phyloP scores from a whole-genome alignment of 2,329 filamentous ascomycete species.

The Aspergillus puulaauensis region DNA sequence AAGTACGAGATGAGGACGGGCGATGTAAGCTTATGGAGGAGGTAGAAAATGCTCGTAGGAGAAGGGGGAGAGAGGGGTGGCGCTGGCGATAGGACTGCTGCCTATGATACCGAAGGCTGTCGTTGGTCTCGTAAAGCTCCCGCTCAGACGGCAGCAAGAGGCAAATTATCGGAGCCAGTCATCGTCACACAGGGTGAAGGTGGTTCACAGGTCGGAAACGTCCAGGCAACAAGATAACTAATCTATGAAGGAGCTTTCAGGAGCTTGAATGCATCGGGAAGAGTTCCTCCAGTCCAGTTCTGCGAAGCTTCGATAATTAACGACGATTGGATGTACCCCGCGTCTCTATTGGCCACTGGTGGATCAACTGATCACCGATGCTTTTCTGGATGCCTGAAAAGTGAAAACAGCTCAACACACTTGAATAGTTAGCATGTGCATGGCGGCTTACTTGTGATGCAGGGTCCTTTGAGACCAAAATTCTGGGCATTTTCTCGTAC shows the following conservation, averaged over 20 bases:
- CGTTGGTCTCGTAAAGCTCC: conserved; percentile 6
- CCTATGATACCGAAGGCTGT: conserved; percentile 11
- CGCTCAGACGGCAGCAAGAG: conserved; percentile 9
- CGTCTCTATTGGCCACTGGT: conserved; percentile 3
- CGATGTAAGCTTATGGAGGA: background rate
- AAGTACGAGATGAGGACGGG: background rate
- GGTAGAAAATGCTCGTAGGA: background rate
- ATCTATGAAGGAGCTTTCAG: background rate
- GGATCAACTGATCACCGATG: conserved; percentile 5
- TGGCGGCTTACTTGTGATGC: background rate
- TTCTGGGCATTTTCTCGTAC: too few species aligned
- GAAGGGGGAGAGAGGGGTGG: conserved; percentile 4
- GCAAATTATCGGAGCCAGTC: conserved; percentile 5
- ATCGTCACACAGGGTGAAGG: conserved; percentile 1
- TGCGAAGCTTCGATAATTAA: background rate
- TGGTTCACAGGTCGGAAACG: background rate
- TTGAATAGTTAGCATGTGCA: background rate
- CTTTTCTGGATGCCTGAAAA: background rate
- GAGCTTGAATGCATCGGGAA: conserved; percentile 1
- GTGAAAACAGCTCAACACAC: background rate
- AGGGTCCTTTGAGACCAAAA: background rate
- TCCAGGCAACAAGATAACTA: conserved; percentile 16
- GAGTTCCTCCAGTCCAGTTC: background rate
- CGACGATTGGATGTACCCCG: conserved; percentile 2
- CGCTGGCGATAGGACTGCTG: conserved; percentile 15